These are phyloP conservation scores for Xanthoconium stramineum DNA, from an alignment of 768 basidiomycete genomes.

Conservation along the genomic window DNA sequence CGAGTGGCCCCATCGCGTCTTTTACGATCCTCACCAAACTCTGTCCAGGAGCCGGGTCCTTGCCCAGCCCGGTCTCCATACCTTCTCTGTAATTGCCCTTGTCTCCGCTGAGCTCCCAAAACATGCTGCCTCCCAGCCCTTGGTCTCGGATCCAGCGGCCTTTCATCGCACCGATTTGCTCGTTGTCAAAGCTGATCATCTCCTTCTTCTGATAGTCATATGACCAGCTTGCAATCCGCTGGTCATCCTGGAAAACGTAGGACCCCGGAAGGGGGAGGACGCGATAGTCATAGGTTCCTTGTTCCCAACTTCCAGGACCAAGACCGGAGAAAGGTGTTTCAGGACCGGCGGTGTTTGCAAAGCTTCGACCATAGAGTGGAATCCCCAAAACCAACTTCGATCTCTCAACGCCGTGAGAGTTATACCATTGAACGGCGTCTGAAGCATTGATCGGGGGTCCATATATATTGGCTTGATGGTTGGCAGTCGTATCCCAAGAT, in stretches of 20 bases:
- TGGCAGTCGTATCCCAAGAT: constrained; percentile 67
- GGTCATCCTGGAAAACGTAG: constrained; percentile 60
- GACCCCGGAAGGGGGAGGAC: constrained; percentile 77
- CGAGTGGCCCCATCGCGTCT: constrained; percentile 73
- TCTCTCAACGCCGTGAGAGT: constrained; percentile 62
- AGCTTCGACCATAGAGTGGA: constrained; percentile 91
- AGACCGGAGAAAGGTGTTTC: constrained; percentile 76
- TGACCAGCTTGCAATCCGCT: constrained; percentile 74
- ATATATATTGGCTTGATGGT: constrained; percentile 86
- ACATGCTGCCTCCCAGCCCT: constrained; percentile 89
- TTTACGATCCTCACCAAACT: constrained; percentile 76
- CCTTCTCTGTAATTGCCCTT: constrained; percentile 64
- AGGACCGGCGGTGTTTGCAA: constrained; percentile 80
- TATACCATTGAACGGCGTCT: constrained; percentile 69
- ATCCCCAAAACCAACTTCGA: constrained; percentile 87
- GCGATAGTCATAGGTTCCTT: constrained; percentile 91
- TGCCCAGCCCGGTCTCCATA: constrained; percentile 73
- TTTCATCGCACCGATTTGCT: constrained; percentile 66
- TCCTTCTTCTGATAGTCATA: constrained; percentile 74
- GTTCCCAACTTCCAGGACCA: constrained; percentile 89
- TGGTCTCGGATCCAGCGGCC: constrained; percentile 76
- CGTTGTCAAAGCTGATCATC: constrained; percentile 81
- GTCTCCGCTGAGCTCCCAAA: constrained; percentile 91
- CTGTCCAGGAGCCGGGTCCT: constrained; percentile 64
- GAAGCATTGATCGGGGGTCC: constrained; percentile 63